Percentiles rank a stretch among this genome's conserved stretches.
These are phyloP conservation scores for Dryas octopetala DNA, from an alignment of 306 rosid genomes.

Conservation along the genomic window DNA sequence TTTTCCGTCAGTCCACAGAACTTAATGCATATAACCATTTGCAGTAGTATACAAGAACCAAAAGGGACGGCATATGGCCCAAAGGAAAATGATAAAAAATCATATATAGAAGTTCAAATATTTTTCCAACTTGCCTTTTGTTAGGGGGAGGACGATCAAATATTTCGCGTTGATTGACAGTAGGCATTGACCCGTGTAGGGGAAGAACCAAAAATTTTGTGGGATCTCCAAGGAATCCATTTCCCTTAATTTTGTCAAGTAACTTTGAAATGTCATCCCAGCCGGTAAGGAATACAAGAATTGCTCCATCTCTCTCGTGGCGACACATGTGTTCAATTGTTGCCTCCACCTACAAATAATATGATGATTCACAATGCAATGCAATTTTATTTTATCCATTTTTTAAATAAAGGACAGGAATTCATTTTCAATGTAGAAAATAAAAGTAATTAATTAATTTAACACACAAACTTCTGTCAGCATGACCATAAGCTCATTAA, in stretches of 20 bases:
- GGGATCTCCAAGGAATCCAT: slow-evolving; percentile 71
- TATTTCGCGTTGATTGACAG: slow-evolving; percentile 84
- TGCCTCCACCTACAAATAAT: slow-evolving; percentile 66
- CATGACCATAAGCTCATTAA: neutral
- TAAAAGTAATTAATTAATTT: neutral
- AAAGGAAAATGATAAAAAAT: neutral
- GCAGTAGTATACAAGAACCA: neutral
- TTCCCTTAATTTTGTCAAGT: slow-evolving; percentile 69
- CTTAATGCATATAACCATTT: neutral
- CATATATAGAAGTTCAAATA: neutral
- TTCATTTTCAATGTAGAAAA: neutral
- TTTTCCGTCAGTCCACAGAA: neutral
- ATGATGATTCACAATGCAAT: neutral
- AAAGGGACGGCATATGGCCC: neutral
- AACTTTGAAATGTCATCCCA: slow-evolving; percentile 97
- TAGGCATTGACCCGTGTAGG: slow-evolving; percentile 96
- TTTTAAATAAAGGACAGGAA: neutral
- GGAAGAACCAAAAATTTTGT: slow-evolving; percentile 76
- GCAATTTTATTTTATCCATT: neutral
- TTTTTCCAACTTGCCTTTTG: slow-evolving; percentile 64
- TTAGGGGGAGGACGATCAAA: slow-evolving; percentile 81
- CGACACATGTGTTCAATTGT: slow-evolving; percentile 75
- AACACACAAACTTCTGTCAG: neutral
- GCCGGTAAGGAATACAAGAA: slow-evolving; percentile 92
- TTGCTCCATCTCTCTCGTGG: slow-evolving; percentile 78